Conservation (phyloP, 169 alveolate genomes). For the Plasmodium cynomolgi region DNA sequence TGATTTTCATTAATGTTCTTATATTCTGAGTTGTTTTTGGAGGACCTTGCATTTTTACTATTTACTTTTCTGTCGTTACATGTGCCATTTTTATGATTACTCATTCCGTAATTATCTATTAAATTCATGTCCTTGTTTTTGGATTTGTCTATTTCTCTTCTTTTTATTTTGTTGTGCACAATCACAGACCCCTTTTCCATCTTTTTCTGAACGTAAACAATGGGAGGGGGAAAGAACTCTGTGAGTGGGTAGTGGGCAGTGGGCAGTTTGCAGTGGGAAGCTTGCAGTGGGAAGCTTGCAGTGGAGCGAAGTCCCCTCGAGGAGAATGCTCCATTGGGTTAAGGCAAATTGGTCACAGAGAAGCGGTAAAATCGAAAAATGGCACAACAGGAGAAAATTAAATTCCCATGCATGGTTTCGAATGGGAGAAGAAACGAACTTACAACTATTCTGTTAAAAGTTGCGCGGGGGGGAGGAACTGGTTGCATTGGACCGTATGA, state of each 20-base stretch:
- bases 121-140: conserved; percentile 11
- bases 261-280: too few species aligned
- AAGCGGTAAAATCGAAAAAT: background rate
- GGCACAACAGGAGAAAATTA: background rate
- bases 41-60: conserved; percentile 22
- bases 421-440: background rate
- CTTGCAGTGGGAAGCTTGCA: background rate
- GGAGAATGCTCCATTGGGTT: background rate
- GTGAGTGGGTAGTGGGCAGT: background rate
- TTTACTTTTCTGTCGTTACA: conserved; percentile 39
- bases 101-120: conserved; percentile 2
- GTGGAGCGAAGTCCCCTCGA: background rate
- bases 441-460: conserved; percentile 22
- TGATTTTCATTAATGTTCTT: conserved; percentile 1
- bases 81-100: conserved; percentile 24
- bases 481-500: background rate
- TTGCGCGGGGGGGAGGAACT: background rate
- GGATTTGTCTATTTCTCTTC: conserved; percentile 52
- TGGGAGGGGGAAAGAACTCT: background rate
- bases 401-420: background rate
- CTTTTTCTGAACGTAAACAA: background rate
- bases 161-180: conserved; percentile 34
- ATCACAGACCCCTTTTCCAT: conserved; percentile 42
- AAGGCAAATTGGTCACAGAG: background rate
- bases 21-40: conserved; percentile 4